Conservation (phyloP, 768 basidiomycete genomes). For the Pulveroboletus sp. region DNA sequence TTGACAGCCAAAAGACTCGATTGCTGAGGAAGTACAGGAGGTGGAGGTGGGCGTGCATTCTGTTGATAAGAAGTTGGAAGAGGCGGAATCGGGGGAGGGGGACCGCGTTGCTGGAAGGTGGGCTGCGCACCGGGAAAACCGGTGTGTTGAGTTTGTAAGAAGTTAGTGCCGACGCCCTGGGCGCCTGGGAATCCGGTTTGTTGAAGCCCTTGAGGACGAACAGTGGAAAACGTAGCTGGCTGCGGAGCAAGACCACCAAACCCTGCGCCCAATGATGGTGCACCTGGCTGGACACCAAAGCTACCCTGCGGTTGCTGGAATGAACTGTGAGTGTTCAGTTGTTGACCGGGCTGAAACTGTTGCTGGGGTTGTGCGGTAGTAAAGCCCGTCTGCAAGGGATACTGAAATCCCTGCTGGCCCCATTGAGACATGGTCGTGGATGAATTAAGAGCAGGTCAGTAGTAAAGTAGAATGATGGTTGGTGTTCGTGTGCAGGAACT, state of each 20-base stretch:
- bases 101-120: conserved; percentile 34
- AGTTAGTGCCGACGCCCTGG: conserved; percentile 28
- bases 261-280: conserved; percentile 30
- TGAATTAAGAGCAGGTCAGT: background rate
- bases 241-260: conserved; percentile 53
- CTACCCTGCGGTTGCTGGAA: conserved; percentile 42
- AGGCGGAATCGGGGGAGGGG: conserved; percentile 61
- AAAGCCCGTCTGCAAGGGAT: conserved; percentile 73
- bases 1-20: conserved; percentile 56
- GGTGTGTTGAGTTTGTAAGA: conserved; percentile 52
- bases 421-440: conserved; percentile 70
- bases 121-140: conserved; percentile 36
- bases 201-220: conserved; percentile 42
- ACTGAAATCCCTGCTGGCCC: conserved; percentile 69
- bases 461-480: background rate
- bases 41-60: conserved; percentile 39
- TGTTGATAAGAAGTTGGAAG: conserved; percentile 63
- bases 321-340: conserved; percentile 28
- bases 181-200: conserved; percentile 43
- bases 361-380: conserved; percentile 47
- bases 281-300: conserved; percentile 28
- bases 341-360: conserved; percentile 37
- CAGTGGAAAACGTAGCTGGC: conserved; percentile 51
- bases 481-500: too few relatives aligned
- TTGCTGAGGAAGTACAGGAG: conserved; percentile 33